Evolutionary conservation across 2,329 filamentous ascomycete genomes (phyloP), one percentile per base, ranked within the genome.

Genomic region (Nothophaeocryptopus gaeumannii): DNA sequence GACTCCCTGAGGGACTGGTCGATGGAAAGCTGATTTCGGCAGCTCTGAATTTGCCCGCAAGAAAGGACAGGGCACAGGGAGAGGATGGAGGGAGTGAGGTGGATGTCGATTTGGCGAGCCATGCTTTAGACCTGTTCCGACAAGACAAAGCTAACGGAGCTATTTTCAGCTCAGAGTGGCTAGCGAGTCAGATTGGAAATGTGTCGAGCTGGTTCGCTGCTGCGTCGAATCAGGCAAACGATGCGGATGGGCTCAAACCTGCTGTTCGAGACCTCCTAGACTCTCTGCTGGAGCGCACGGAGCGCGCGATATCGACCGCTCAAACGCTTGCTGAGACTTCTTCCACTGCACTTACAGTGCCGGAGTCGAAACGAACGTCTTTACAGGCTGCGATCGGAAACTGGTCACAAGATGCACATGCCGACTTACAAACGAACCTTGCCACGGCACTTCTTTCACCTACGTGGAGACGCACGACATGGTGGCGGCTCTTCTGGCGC

Each of bases 401-500:
- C 3, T 96, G 91, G 89, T 84, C 90, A 0, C 84, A 92, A 62
- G 75, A 76, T 15, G 89, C 88, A 0, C 92, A 97, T 65, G 79
- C 83, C 1, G 92, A 97, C 69, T 78, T 97, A 7, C 88, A 89
- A 55, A 80, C 86, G 43, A 81, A 90, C 59, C 80, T 96, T 2
- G 86, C 92, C 57, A 72, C 82, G 38, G 90, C 89, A 0, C 92
- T 96, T 60, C 75, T 80, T 0, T 83, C 87, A n/a, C 78, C 74
- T 13, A 78, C 83, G 34, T 96, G 92, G 92, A 80, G 82, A 20
- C 85, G 87, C 55, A 75, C 96, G 3, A 80, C 84, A 12, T 97
- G 92, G 91, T 96, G 89, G 86, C 95, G 95, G 67, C 78, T 97
- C 0, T 90, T 96, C 66, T 96, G 90, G 90, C 83, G 89, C 14